A percentile compares a stretch with the other conserved stretches of the same genome.
These are phyloP conservation scores for Trametopsis cervina DNA, from an alignment of 768 basidiomycete species.

Conservation along the genomic window DNA sequence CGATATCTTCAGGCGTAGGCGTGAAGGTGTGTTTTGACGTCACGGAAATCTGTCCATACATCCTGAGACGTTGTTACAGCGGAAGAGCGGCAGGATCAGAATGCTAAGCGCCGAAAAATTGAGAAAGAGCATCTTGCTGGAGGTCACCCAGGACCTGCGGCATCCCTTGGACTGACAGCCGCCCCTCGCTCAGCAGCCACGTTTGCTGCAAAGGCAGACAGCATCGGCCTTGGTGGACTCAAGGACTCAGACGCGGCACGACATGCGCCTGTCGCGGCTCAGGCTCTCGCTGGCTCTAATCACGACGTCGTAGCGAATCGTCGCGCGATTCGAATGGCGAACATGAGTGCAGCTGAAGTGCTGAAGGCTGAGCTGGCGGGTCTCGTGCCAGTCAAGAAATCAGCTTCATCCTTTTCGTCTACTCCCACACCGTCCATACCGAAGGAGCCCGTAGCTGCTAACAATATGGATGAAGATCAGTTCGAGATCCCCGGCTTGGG, in stretches of 20 bases:
- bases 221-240: conserved; percentile 66
- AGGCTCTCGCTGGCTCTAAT: conserved; percentile 81
- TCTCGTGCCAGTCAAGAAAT: conserved; percentile 33
- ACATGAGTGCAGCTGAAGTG: conserved; percentile 92
- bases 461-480: conserved; percentile 12
- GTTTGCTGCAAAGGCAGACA: conserved; percentile 72
- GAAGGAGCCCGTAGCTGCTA: conserved; percentile 4
- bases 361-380: conserved; percentile 85
- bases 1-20: conserved; percentile 87
- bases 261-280: conserved; percentile 53
- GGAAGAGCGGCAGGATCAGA: conserved; percentile 90
- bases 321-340: conserved; percentile 88
- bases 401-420: conserved; percentile 21
- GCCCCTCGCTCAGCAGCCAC: conserved; percentile 42
- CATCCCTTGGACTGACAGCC: conserved; percentile 41
- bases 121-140: conserved; percentile 34
- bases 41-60: background rate
- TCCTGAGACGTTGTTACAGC: conserved; percentile 39
- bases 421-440: conserved; percentile 14
- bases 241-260: conserved; percentile 51
- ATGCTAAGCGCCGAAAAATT: conserved; percentile 81
- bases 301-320: conserved; percentile 87
- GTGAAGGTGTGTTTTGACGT: conserved; percentile 58
- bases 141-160: conserved; percentile 35
- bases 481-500: conserved; percentile 22